phyloP scores from a whole-genome alignment of 148 eudicot genomes.

The Arbutus unedo region DNA sequence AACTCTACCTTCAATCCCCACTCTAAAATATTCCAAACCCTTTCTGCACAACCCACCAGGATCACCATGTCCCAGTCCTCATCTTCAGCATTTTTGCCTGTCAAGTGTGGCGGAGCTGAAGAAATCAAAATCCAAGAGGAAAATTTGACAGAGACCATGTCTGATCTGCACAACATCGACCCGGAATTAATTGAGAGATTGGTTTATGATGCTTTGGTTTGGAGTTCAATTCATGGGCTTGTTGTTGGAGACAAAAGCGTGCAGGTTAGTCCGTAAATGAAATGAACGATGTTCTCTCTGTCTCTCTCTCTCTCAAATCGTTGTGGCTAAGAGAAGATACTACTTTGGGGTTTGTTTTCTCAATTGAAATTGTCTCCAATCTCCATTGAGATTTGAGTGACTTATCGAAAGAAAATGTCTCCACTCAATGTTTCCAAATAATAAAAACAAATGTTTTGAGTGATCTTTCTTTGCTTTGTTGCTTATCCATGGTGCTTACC shows the following conservation, averaged over 20 bases:
- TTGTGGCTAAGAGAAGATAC: background rate
- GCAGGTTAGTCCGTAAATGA: constrained; percentile 40
- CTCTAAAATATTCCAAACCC: constrained; percentile 11
- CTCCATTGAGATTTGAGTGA: too few species aligned
- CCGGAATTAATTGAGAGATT: constrained; percentile 51
- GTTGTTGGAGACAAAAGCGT: constrained; percentile 68
- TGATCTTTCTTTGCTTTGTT: background rate
- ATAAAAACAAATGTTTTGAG: background rate
- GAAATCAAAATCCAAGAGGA: constrained; percentile 25
- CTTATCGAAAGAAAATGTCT: background rate
- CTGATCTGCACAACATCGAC: constrained; percentile 57
- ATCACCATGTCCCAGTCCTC: constrained; percentile 27
- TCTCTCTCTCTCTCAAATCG: background rate
- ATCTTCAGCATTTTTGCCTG: constrained; percentile 13
- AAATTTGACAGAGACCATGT: constrained; percentile 24
- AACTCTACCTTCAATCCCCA: background rate
- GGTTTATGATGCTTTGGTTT: constrained; percentile 72
- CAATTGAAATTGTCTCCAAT: background rate
- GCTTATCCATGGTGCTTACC: too few species aligned
- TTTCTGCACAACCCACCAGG: constrained; percentile 9
- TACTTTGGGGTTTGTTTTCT: background rate
- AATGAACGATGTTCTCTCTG: background rate
- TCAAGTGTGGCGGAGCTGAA: constrained; percentile 28
- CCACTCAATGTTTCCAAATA: background rate
- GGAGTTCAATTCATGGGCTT: constrained; percentile 87